Percentiles rank a stretch among this genome's conserved stretches.
phyloP scores from a whole-genome alignment of 768 basidiomycete genomes.

The Leccinum disarticulatum region DNA sequence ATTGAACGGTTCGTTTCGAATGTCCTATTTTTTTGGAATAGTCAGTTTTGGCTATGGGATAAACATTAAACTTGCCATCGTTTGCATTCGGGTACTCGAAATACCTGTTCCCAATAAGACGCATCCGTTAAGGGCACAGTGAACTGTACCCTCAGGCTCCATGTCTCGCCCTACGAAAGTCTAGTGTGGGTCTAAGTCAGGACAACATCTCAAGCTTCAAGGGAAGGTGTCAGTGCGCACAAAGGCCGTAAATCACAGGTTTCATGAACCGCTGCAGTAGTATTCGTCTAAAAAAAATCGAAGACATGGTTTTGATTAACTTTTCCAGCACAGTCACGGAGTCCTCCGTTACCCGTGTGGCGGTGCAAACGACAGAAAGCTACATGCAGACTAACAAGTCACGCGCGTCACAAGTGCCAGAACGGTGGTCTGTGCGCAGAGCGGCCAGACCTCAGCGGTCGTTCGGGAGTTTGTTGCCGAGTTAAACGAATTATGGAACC shows the following conservation, averaged over 20 bases:
- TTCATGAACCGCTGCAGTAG: conserved; percentile 38
- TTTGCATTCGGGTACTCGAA: conserved; percentile 48
- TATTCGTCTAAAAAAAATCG: conserved; percentile 37
- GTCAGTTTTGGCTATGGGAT: not conserved
- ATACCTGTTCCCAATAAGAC: conserved; percentile 53
- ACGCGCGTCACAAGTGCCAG: no score
- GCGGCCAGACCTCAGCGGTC: no score
- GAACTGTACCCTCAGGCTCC: conserved; percentile 4
- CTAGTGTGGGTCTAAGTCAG: conserved; percentile 33
- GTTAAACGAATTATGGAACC: no score
- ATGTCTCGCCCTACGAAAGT: conserved; percentile 57
- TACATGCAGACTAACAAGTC: not conserved
- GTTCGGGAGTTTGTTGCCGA: no score
- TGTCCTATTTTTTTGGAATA: conserved; percentile 33
- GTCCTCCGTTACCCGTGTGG: not conserved
- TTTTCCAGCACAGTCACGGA: not conserved
- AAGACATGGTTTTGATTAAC: conserved; percentile 20
- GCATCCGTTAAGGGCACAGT: not conserved
- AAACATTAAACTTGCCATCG: conserved; percentile 26
- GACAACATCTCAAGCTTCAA: not conserved
- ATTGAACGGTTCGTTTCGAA: conserved; percentile 64
- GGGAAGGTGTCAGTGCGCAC: conserved; percentile 6
- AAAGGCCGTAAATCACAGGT: conserved; percentile 40
- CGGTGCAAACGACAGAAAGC: not conserved
- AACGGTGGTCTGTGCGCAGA: no score